Evolutionary conservation across 2,329 filamentous ascomycete species (phyloP).

Genomic region (Phialophora chinensis): DNA sequence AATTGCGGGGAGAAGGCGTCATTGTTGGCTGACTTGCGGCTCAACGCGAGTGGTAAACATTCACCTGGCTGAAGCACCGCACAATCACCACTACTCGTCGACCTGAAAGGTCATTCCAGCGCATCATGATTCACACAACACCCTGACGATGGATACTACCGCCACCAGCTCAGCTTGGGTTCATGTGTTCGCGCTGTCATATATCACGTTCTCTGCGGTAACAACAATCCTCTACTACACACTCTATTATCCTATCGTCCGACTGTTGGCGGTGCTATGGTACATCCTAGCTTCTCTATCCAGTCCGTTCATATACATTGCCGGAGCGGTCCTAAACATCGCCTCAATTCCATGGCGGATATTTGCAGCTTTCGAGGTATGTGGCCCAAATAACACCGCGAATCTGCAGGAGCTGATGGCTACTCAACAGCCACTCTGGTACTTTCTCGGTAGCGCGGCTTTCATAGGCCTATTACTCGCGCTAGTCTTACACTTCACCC

Average conservation of each 20-base stretch:
- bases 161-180: conserved; percentile 20
- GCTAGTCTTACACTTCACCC: conserved; percentile 63
- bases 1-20: conserved; percentile 17
- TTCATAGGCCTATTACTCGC: conserved; percentile 71
- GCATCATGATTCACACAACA: conserved; percentile 11
- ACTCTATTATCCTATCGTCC: conserved; percentile 49
- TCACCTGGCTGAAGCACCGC: neutral
- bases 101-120: neutral
- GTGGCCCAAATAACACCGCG: conserved; percentile 17
- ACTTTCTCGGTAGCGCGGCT: conserved; percentile 69
- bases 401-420: conserved; percentile 15
- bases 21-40: conserved; percentile 18
- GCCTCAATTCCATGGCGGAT: conserved; percentile 58
- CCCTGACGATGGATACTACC: conserved; percentile 12
- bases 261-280: conserved; percentile 46
- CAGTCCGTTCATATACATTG: conserved; percentile 57
- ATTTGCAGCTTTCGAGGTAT: conserved; percentile 63
- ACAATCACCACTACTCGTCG: neutral
- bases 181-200: conserved; percentile 32
- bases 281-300: conserved; percentile 50
- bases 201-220: conserved; percentile 26
- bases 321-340: conserved; percentile 49
- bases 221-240: conserved; percentile 44
- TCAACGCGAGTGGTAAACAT: conserved; percentile 12
- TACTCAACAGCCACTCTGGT: conserved; percentile 49